A percentile compares a stretch with the other conserved stretches of the same genome.
Evolutionary conservation across 179 eudicot genomes (phyloP).

Genomic region (Heliamphora pulchella): DNA sequence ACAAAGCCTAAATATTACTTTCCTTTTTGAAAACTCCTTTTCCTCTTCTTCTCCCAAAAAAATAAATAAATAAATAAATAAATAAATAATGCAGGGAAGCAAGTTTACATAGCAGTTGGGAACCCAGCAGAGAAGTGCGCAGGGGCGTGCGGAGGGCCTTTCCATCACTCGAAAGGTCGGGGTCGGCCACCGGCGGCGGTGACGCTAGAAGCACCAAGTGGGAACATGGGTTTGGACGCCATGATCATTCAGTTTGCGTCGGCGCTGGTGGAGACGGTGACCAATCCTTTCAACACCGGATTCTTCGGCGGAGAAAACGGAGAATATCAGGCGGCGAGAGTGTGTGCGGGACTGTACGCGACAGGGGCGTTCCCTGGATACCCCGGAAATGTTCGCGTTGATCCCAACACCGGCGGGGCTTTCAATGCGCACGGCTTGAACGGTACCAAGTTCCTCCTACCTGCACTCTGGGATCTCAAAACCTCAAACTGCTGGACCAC

Average conservation of each 20-base stretch:
- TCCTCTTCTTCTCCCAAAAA: not conserved
- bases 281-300: conserved; percentile 19
- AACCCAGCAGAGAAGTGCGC: conserved; percentile 15
- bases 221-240: conserved; percentile 1
- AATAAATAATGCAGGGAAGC: conserved; percentile 13
- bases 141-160: conserved; percentile 16
- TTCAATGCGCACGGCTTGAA: conserved; percentile 21
- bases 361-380: conserved; percentile 17
- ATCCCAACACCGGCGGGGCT: conserved; percentile 12
- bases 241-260: conserved; percentile 20
- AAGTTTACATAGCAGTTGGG: conserved; percentile 17
- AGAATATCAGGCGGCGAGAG: not conserved
- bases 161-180: not conserved
- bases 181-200: not conserved
- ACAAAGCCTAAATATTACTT: too few species aligned
- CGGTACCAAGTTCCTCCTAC: conserved; percentile 16
- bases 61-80: not conserved
- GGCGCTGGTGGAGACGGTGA: conserved; percentile 21
- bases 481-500: conserved; percentile 19
- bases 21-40: not conserved
- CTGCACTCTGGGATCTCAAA: conserved; percentile 19
- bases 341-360: conserved; percentile 11
- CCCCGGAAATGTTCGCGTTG: conserved; percentile 20
- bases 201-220: conserved; percentile 13
- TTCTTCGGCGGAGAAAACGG: conserved; percentile 2